Conservation (phyloP, 805 yeast genomes). For the Barnettozyma sp. region DNA sequence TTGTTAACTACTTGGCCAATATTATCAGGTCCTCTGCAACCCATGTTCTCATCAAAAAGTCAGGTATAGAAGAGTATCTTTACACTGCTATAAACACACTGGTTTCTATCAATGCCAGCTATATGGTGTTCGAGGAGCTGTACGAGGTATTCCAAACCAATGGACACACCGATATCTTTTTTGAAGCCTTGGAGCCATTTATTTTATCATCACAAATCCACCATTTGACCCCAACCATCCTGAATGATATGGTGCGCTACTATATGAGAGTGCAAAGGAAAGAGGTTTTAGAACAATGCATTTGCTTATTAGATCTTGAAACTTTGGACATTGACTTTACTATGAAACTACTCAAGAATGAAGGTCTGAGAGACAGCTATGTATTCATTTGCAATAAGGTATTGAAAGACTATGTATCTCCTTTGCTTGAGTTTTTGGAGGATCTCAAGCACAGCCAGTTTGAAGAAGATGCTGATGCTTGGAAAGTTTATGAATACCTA, state of each 20-base stretch:
- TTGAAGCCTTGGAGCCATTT: constrained; percentile 45
- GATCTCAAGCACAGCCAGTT: constrained; percentile 21
- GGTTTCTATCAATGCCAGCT: constrained; percentile 30
- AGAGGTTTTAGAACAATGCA: constrained; percentile 52
- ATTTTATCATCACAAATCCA: constrained; percentile 41
- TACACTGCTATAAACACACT: constrained; percentile 35
- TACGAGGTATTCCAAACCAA: constrained; percentile 35
- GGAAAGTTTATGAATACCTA: constrained; percentile 51
- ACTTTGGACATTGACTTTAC: constrained; percentile 77
- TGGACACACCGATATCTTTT: constrained; percentile 34
- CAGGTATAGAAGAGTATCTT: constrained; percentile 27
- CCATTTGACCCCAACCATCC: constrained; percentile 53
- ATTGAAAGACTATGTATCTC: constrained; percentile 64
- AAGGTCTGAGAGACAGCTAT: constrained; percentile 53
- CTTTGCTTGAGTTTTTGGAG: constrained; percentile 53
- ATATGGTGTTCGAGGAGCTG: constrained; percentile 36
- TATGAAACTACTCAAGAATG: constrained; percentile 48
- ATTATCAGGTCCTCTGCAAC: constrained; percentile 36
- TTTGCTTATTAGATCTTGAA: constrained; percentile 61
- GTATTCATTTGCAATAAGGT: constrained; percentile 67
- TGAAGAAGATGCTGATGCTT: constrained; percentile 13
- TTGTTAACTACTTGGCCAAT: constrained; percentile 48
- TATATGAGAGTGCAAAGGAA: constrained; percentile 37
- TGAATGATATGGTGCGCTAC: constrained; percentile 52
- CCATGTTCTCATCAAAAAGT: constrained; percentile 13